A percentile compares a stretch with the other conserved stretches of the same genome.
phyloP scores from a whole-genome alignment of 2,329 filamentous ascomycete species.

The Fusarium tjaetaba region DNA sequence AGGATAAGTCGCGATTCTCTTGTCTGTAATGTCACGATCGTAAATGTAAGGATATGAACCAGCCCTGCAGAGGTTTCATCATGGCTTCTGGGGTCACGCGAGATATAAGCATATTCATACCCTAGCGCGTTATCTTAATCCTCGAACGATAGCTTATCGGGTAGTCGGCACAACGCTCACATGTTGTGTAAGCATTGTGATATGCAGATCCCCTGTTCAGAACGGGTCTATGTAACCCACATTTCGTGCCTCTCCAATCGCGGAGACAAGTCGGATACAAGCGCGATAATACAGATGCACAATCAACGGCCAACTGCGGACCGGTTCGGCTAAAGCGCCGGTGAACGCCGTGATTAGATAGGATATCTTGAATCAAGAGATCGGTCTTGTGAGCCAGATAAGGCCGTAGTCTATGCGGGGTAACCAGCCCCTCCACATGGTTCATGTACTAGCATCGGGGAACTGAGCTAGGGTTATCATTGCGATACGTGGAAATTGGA shows the following conservation, averaged over 20 bases:
- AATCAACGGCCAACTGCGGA: neutral
- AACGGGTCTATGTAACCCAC: neutral
- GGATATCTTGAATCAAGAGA: neutral
- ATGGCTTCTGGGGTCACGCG: neutral
- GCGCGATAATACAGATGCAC: neutral
- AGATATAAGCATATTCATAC: neutral
- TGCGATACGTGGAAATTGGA: neutral
- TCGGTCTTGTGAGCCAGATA: neutral
- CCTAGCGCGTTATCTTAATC: neutral
- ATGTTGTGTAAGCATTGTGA: neutral
- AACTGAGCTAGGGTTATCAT: neutral
- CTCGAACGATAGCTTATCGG: neutral
- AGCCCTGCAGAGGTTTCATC: neutral
- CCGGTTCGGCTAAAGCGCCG: neutral
- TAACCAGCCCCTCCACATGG: neutral
- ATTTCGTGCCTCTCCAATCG: neutral
- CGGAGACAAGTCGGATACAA: neutral
- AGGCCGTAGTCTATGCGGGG: neutral
- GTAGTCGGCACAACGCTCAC: neutral
- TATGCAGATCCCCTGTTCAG: neutral
- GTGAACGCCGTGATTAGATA: neutral
- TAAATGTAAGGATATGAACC: neutral
- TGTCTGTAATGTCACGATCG: neutral
- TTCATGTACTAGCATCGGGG: neutral
- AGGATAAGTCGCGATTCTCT: neutral